Evolutionary conservation across 2,329 filamentous ascomycete species (phyloP).

Genomic region (Rutstroemia sp.): DNA sequence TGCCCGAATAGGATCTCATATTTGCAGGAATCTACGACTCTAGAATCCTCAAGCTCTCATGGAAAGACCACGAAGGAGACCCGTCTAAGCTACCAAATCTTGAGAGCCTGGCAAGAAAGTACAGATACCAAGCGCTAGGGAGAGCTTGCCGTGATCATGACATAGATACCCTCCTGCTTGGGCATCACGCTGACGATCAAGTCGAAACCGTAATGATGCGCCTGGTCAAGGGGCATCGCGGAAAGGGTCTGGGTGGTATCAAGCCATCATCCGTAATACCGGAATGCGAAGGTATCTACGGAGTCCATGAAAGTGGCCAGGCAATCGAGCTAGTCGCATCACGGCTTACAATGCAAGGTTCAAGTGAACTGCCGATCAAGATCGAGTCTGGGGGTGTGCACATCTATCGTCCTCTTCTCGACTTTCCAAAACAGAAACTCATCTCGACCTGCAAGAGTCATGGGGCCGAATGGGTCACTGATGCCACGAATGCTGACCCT

Average conservation of each 20-base stretch:
- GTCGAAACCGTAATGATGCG: constrained; percentile 85
- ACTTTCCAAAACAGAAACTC: constrained; percentile 66
- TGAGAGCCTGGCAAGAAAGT: constrained; percentile 66
- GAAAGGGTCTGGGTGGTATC: constrained; percentile 69
- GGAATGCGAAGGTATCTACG: constrained; percentile 70
- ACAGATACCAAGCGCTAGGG: constrained; percentile 68
- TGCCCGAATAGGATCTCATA: neutral
- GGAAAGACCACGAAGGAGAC: constrained; percentile 36
- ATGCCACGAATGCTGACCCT: constrained; percentile 71
- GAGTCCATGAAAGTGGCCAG: constrained; percentile 58
- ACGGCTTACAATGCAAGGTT: neutral
- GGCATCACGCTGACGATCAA: constrained; percentile 86
- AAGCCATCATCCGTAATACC: constrained; percentile 61
- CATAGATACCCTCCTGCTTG: constrained; percentile 61
- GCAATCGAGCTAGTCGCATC: neutral
- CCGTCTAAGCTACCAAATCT: constrained; percentile 51
- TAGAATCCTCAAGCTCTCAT: constrained; percentile 37
- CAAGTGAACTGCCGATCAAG: neutral
- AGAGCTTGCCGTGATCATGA: constrained; percentile 43
- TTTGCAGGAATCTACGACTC: constrained; percentile 22
- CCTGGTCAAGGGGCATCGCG: constrained; percentile 57
- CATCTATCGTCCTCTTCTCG: constrained; percentile 62
- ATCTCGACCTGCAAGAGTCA: constrained; percentile 65
- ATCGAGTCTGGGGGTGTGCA: constrained; percentile 56
- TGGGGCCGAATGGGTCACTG: constrained; percentile 70